A percentile compares a stretch with the other conserved stretches of the same genome.
phyloP scores from a whole-genome alignment of 148 eudicot genomes.

The Nepenthes mirabilis region DNA sequence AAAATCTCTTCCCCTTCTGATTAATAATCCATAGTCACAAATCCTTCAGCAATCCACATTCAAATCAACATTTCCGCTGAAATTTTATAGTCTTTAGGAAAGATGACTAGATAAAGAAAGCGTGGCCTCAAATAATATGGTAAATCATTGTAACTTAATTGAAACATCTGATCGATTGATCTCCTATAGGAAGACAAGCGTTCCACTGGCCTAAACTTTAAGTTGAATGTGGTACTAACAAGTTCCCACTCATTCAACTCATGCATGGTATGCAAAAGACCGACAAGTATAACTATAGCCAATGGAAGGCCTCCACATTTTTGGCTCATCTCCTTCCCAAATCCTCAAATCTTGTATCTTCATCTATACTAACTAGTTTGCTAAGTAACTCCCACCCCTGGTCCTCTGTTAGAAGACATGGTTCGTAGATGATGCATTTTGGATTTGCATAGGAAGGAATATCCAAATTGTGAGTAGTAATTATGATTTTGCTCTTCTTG shows the following conservation, averaged over 20 bases:
- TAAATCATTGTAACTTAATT: constrained; percentile 16
- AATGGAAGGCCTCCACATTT: constrained; percentile 14
- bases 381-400: constrained; percentile 15
- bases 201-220: background rate
- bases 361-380: background rate
- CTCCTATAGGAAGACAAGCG: background rate
- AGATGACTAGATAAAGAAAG: constrained; percentile 16
- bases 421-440: constrained; percentile 4
- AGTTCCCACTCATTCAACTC: constrained; percentile 5
- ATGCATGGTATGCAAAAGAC: constrained; percentile 9
- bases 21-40: constrained; percentile 2
- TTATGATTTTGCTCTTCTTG: constrained; percentile 11
- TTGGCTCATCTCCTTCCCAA: constrained; percentile 4
- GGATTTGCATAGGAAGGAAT: constrained; percentile 1
- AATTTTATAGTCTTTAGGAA: constrained; percentile 16
- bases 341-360: too few relatives aligned
- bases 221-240: background rate
- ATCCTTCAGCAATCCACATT: constrained; percentile 24
- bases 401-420: constrained; percentile 2
- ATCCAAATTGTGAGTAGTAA: constrained; percentile 11
- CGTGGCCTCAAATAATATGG: constrained; percentile 20
- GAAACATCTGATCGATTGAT: constrained; percentile 2
- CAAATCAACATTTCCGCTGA: constrained; percentile 5
- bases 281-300: constrained; percentile 13
- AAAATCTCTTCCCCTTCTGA: too few relatives aligned